These are phyloP conservation scores for Testicularia cyperi DNA, from an alignment of 1,284 basidiomycete genomes.

Conservation along the genomic window DNA sequence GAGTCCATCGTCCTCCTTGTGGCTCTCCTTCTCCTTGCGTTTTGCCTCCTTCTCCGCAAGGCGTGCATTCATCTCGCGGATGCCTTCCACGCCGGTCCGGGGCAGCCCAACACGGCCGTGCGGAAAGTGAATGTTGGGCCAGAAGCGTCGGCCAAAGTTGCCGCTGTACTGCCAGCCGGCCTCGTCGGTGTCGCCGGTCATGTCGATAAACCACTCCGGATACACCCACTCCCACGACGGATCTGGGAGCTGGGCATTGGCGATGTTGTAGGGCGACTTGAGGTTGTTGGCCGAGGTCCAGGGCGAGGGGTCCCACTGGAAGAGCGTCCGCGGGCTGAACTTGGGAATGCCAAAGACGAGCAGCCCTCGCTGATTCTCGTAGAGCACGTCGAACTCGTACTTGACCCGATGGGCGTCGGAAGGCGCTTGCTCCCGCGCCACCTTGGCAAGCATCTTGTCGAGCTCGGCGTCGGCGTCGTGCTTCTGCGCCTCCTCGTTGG, in stretches of 20 bases:
- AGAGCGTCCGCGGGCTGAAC: slow-evolving; percentile 53
- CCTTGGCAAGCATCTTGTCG: slow-evolving; percentile 39
- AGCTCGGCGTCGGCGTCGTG: slow-evolving; percentile 39
- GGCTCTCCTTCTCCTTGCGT: slow-evolving; percentile 31
- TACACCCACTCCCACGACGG: slow-evolving; percentile 59
- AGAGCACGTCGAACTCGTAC: slow-evolving; percentile 56
- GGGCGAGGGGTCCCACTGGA: slow-evolving; percentile 54
- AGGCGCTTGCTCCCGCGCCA: slow-evolving; percentile 37
- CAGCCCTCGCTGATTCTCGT: slow-evolving; percentile 57
- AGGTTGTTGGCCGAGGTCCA: slow-evolving; percentile 46
- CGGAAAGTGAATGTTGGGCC: slow-evolving; percentile 33
- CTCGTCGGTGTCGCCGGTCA: slow-evolving; percentile 58
- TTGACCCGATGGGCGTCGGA: slow-evolving; percentile 29
- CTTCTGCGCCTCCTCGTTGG: slow-evolving; percentile 12
- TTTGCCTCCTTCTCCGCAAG: slow-evolving; percentile 22
- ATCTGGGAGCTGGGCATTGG: slow-evolving; percentile 57
- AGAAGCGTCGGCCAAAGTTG: slow-evolving; percentile 47
- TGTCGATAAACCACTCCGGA: slow-evolving; percentile 57
- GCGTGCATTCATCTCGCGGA: slow-evolving; percentile 39
- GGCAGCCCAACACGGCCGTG: slow-evolving; percentile 34
- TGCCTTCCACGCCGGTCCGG: slow-evolving; percentile 30
- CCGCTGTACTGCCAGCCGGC: slow-evolving; percentile 58
- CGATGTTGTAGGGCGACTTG: slow-evolving; percentile 52
- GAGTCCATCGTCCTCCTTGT: slow-evolving; percentile 51
- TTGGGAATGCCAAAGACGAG: slow-evolving; percentile 57